Conservation (phyloP, 495 filamentous ascomycete genomes). For the Penicillium silybi region DNA sequence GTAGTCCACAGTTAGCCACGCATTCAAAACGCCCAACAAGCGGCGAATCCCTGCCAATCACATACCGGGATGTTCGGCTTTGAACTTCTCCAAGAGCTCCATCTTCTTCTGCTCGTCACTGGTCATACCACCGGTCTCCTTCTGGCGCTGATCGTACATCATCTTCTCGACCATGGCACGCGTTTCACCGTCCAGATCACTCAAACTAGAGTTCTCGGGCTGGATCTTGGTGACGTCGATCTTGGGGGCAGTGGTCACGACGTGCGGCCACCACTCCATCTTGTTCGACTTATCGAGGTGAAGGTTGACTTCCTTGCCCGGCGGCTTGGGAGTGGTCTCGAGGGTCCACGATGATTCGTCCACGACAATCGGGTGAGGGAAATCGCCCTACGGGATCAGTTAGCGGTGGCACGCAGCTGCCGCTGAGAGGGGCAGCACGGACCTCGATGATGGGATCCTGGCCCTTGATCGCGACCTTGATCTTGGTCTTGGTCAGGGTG, state of each 20-base stretch:
- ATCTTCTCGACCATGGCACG: slow-evolving; percentile 99
- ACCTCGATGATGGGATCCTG: slow-evolving; percentile 84
- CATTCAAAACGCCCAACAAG: neutral
- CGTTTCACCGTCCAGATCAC: slow-evolving; percentile 93
- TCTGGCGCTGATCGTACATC: slow-evolving; percentile 99
- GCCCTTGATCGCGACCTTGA: slow-evolving; percentile 84
- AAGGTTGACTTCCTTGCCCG: slow-evolving; percentile 73
- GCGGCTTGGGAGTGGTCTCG: slow-evolving; percentile 54
- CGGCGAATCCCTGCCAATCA: slow-evolving; percentile 44
- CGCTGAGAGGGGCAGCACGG: slow-evolving; percentile 18
- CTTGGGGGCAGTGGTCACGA: slow-evolving; percentile 70
- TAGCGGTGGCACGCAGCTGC: neutral
- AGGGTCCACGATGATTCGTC: slow-evolving; percentile 97
- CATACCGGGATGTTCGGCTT: slow-evolving; percentile 82
- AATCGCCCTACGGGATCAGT: slow-evolving; percentile 59
- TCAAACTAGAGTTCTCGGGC: slow-evolving; percentile 84
- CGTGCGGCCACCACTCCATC: slow-evolving; percentile 96
- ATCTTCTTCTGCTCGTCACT: slow-evolving; percentile 91
- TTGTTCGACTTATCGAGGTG: slow-evolving; percentile 97
- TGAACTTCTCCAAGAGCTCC: slow-evolving; percentile 90
- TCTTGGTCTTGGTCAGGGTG: slow-evolving; percentile 70
- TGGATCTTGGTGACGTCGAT: slow-evolving; percentile 95
- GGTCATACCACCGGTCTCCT: slow-evolving; percentile 82
- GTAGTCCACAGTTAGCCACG: slow-evolving; percentile 14
- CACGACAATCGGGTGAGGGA: slow-evolving; percentile 72